Evolutionary conservation across 768 basidiomycete genomes (phyloP).

Genomic region (Suillus tomentosus): DNA sequence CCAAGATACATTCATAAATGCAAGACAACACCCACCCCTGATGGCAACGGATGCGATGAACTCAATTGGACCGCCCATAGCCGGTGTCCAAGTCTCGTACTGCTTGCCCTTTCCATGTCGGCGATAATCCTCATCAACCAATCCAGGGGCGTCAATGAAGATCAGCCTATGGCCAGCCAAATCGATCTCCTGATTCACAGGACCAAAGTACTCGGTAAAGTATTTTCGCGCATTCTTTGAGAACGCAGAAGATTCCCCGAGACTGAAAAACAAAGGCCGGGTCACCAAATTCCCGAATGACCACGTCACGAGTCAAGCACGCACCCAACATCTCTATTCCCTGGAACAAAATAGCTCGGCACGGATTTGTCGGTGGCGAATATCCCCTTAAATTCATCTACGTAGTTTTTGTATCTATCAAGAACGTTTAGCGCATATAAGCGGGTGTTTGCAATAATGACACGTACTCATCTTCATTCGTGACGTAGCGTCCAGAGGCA

Average conservation of each 20-base stretch:
- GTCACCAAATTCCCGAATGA: not conserved
- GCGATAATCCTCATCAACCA: conserved; percentile 81
- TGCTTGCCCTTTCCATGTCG: conserved; percentile 50
- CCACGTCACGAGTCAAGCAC: conserved; percentile 21
- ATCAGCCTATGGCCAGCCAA: conserved; percentile 74
- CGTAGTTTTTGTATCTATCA: conserved; percentile 62
- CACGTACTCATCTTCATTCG: conserved; percentile 49
- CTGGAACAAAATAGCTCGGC: conserved; percentile 62
- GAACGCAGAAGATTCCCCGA: conserved; percentile 54
- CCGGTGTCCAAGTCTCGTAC: conserved; percentile 59
- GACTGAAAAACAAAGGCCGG: conserved; percentile 35
- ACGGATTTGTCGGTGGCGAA: conserved; percentile 48
- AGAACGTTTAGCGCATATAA: conserved; percentile 7
- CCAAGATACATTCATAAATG: no score
- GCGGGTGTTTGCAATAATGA: conserved; percentile 2
- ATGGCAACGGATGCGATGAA: conserved; percentile 52
- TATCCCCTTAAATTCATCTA: conserved; percentile 59
- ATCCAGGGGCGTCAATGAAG: conserved; percentile 73
- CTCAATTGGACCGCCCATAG: conserved; percentile 55
- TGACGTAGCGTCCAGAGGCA: conserved; percentile 58
- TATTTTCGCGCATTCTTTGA: conserved; percentile 57
- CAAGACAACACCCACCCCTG: conserved; percentile 15
- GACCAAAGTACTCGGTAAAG: conserved; percentile 66
- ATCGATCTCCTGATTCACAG: conserved; percentile 60
- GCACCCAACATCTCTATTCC: conserved; percentile 81